A percentile compares a stretch with the other conserved stretches of the same genome.
Evolutionary conservation across 495 filamentous ascomycete genomes (phyloP).

Genomic region (Aspergillus bertholletiae): DNA sequence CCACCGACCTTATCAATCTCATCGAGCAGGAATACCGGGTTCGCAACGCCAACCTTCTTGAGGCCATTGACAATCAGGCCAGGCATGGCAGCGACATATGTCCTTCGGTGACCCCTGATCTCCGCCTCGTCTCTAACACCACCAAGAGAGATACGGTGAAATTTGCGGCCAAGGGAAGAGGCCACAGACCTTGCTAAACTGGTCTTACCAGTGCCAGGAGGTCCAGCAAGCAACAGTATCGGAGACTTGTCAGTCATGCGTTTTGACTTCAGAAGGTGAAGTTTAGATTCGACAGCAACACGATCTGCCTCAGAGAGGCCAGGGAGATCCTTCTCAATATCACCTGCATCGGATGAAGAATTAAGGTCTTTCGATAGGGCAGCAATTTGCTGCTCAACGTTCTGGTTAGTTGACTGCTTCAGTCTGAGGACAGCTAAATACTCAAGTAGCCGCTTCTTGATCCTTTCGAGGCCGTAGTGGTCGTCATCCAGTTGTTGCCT

Average conservation of each 20-base stretch:
- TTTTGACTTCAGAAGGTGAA: conserved; percentile 68
- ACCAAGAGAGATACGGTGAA: conserved; percentile 95
- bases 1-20: conserved; percentile 98
- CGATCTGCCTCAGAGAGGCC: conserved; percentile 37
- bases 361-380: conserved; percentile 58
- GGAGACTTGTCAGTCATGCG: conserved; percentile 91
- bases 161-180: conserved; percentile 86
- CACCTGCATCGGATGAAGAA: conserved; percentile 39
- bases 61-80: conserved; percentile 91
- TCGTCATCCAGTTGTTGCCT: conserved; percentile 92
- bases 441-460: conserved; percentile 93
- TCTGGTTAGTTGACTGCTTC: conserved; percentile 83
- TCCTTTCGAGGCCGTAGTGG: conserved; percentile 94
- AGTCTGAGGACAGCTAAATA: conserved; percentile 93
- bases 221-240: conserved; percentile 89
- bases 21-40: conserved; percentile 94
- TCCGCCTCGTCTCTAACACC: conserved; percentile 96
- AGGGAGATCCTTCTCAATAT: conserved; percentile 35
- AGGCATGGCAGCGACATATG: conserved; percentile 98
- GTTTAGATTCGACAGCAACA: conserved; percentile 51
- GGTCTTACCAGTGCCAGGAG: conserved; percentile 95
- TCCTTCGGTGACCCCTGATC: conserved; percentile 91
- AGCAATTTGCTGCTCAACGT: conserved; percentile 72
- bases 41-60: conserved; percentile 93
- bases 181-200: conserved; percentile 93